Evolutionary conservation across 2,329 filamentous ascomycete genomes (phyloP), one percentile per base, ranked within the genome.

Genomic region (Ceratocystis alfenasii): DNA sequence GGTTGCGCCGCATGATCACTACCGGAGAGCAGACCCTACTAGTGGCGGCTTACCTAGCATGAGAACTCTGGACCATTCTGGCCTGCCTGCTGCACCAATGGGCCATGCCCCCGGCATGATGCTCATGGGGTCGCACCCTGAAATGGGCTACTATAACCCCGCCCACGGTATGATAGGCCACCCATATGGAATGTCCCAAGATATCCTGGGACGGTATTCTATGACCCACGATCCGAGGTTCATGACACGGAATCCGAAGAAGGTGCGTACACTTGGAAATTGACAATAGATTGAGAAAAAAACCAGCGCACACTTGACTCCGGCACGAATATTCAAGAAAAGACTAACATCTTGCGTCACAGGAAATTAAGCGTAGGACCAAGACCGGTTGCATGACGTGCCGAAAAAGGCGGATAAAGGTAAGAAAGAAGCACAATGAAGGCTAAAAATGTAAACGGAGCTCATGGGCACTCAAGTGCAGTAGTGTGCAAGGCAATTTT

Each of bases 311-410:
- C 10, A 50, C 3, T 25, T 20, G 46, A 8, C 17, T 20, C n/a
- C 6, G 0, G n/a, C 20, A 7, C 10, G 8, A 22, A 50, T 10
- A 50, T 22, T 48, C 8, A 53, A 53, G 64, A 25, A 48, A n/a
- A 65, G 65, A 67, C 63, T 64, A 46, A 63, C 57, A 22, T 20
- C 7, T 30, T 45, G 36, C 17, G 15, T 59, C 65, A 30, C 72
- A 85, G 82, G 82, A 85, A 73, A 85, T 85, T 71, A 85, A 84
- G 73, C 79, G 82, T 68, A 79, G 82, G 70, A 85, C 82, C 60
- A 85, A 85, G 73, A 85, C 82, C 1, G 82, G 82, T n/a, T 85
- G 82, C 70, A 74, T 85, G 72, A 85, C 82, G 57, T 85, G 82
- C 74, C 80, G 82, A 66, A 84, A 83, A 71, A 78, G 82, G 70